Conservation (phyloP, 164 flowering plant species). For the Santalum album region DNA sequence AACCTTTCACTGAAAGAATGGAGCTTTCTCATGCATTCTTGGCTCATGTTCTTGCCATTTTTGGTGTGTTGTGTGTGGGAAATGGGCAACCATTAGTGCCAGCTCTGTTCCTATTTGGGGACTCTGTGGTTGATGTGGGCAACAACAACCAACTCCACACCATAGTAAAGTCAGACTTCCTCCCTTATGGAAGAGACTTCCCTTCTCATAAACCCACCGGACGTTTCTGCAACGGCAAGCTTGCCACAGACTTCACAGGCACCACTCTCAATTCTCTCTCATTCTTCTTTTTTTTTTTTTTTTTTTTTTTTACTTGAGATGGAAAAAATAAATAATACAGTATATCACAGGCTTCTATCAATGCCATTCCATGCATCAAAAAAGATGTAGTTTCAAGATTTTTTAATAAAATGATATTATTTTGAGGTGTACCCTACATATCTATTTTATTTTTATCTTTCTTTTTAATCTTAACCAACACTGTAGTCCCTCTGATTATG, state of each 20-base stretch:
- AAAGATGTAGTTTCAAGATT: no score
- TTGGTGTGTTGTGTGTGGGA: conserved; percentile 1
- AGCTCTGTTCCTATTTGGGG: conserved; percentile 64
- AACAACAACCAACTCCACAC: conserved; percentile 60
- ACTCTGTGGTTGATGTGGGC: conserved; percentile 67
- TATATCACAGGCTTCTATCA: no score
- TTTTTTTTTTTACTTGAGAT: no score
- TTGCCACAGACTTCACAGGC: conserved; percentile 63
- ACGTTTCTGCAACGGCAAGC: conserved; percentile 78
- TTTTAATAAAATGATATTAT: no score
- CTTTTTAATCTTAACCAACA: background rate
- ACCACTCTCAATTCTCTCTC: background rate
- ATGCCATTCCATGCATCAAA: no score
- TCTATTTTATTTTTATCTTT: no score
- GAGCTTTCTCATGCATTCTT: conserved; percentile 3
- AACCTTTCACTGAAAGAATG: conserved; percentile 2
- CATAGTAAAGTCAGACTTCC: conserved; percentile 50
- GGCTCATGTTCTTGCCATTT: conserved; percentile 5
- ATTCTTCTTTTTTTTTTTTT: background rate
- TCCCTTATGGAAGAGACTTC: conserved; percentile 77
- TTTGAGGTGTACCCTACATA: no score
- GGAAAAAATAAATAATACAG: no score
- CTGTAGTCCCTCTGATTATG: background rate
- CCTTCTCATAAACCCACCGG: conserved; percentile 47
- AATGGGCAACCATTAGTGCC: conserved; percentile 43